Conservation (phyloP, 176 grass and related monocot genomes). For the Musa beccarii region DNA sequence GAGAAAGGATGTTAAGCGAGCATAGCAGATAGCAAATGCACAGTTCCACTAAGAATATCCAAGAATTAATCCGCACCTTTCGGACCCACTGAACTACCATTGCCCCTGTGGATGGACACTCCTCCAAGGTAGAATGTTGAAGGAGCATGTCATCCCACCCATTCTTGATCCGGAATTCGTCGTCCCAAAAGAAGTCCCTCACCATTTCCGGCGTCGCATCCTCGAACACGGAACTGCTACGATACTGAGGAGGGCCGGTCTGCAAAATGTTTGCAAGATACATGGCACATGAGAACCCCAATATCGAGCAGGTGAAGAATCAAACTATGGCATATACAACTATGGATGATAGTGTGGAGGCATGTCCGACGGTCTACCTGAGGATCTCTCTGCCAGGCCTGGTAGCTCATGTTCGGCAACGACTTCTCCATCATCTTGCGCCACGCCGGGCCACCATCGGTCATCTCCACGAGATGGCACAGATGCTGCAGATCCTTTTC, state of each 20-base stretch:
- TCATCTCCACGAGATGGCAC: conserved; percentile 59
- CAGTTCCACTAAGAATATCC: background rate
- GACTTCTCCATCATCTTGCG: conserved; percentile 72
- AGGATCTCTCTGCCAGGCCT: conserved; percentile 75
- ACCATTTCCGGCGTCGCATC: conserved; percentile 58
- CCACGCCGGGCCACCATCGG: conserved; percentile 66
- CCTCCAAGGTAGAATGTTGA: conserved; percentile 52
- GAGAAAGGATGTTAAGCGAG: conserved; percentile 4
- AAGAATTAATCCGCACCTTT: conserved; percentile 39
- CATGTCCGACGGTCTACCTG: conserved; percentile 20
- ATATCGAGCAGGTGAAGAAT: background rate
- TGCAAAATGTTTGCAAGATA: conserved; percentile 8
- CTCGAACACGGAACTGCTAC: conserved; percentile 81
- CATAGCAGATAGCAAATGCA: background rate
- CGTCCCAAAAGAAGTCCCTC: conserved; percentile 96
- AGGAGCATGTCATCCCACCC: conserved; percentile 91
- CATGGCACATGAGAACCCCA: background rate
- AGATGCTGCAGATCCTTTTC: conserved; percentile 52
- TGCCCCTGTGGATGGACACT: conserved; percentile 49
- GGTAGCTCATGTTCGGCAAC: conserved; percentile 44
- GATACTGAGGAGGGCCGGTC: conserved; percentile 64
- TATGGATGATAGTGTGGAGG: background rate
- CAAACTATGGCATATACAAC: background rate
- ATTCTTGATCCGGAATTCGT: conserved; percentile 78
- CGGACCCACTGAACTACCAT: conserved; percentile 85